Evolutionary conservation across 2,329 filamentous ascomycete species (phyloP), one percentile per base, ranked within the genome.

Genomic region (Nothomitra cinnamomea): DNA sequence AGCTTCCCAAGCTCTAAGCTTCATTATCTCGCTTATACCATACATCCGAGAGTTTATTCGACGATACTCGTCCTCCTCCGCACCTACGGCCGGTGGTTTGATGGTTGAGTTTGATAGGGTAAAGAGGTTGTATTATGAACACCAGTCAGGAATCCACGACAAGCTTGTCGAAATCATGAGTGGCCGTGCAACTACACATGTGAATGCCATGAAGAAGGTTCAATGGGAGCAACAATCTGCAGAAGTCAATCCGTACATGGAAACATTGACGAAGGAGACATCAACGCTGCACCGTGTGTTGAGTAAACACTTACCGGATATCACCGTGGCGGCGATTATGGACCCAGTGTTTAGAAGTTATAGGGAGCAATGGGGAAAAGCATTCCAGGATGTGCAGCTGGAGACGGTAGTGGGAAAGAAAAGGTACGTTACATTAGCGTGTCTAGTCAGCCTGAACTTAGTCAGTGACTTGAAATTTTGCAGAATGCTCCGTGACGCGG

Each of bases 131-230:
- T 82, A 85, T 59, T 87, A 94, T 63, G 89, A 95, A 63, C 89
- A 95, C 63, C 88, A 94, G 64, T 82, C 82, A 57, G 88, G 79
- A 57, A 94, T 95, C 56, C 87, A 92, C 64, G 87, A 94, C 62
- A 95, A 95, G 65, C 72, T 95, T 1, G 85, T 94, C 17, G 87
- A 94, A 58, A 95, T 95, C 52, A 94, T 95, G 85, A 83, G 81
- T 54, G 80, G 79, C 1, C 79, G 88, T 3, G 86, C 87, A 1
- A 71, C 78, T 2, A 71, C 82, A 5, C 87, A 90, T 61, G 81
- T 87, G 40, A 83, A 81, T 62, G 77, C 79, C 22, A 82, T 95
- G 72, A 82, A 78, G 63, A 77, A 78, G 50, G 77, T 89, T 42
- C 74, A 86, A 58, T 95, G 87, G 84, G 82, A 90, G 58, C 63